Percentiles rank a stretch among this genome's conserved stretches.
phyloP scores from a whole-genome alignment of 495 filamentous ascomycete genomes.

The Copromyces sp. region DNA sequence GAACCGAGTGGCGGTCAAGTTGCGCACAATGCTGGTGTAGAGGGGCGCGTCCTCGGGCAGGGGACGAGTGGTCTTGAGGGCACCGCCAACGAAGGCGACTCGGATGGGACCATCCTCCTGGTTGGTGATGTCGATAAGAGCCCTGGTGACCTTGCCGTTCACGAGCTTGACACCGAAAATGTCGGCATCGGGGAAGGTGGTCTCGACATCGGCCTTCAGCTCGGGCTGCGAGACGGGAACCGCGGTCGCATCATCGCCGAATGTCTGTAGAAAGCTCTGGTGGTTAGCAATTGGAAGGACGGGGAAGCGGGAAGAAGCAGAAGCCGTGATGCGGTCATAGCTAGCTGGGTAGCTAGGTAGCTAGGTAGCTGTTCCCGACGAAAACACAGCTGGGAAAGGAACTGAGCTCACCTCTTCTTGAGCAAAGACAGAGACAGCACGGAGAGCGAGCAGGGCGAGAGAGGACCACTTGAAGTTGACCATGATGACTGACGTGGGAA shows the following conservation, averaged over 20 bases:
- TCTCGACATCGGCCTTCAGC: constrained; percentile 63
- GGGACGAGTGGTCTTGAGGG: constrained; percentile 49
- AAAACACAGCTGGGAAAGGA: constrained; percentile 21
- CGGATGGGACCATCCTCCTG: constrained; percentile 66
- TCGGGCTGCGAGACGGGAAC: constrained; percentile 38
- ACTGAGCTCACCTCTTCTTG: constrained; percentile 47
- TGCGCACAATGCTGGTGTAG: constrained; percentile 54
- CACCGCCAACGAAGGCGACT: constrained; percentile 69
- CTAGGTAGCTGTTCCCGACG: not conserved
- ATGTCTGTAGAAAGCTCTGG: constrained; percentile 4
- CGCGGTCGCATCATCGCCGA: constrained; percentile 27
- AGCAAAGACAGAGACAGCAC: constrained; percentile 52
- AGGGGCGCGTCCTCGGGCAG: constrained; percentile 41
- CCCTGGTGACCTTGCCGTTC: constrained; percentile 80
- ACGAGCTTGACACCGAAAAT: constrained; percentile 93
- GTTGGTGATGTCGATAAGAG: constrained; percentile 74
- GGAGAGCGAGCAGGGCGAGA: constrained; percentile 60
- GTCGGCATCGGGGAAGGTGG: constrained; percentile 78
- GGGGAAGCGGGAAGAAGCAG: not conserved
- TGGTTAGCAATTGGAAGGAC: constrained; percentile 5
- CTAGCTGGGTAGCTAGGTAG: not conserved
- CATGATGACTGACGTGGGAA: constrained; percentile 42
- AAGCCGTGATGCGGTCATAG: constrained; percentile 3
- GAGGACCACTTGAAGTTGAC: constrained; percentile 61
- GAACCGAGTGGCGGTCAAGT: constrained; percentile 71